Base-by-base conservation (phyloP, 1,284 basidiomycete species). In the Dichomitus squalens region DNA sequence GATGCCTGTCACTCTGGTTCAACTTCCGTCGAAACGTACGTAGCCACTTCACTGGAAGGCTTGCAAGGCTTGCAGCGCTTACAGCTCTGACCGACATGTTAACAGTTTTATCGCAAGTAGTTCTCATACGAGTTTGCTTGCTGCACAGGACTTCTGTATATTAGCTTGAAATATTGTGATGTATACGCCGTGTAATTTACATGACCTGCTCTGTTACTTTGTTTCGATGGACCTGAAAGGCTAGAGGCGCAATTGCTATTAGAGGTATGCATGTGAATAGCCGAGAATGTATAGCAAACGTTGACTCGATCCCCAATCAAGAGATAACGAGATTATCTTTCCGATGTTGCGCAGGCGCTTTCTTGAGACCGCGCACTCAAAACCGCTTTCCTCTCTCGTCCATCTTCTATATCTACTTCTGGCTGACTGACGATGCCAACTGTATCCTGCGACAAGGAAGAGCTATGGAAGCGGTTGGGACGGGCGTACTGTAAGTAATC, bases 401-500 rank as follows among this genome's bases (percentile, higher is more conserved):
- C 25, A 18, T 40, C 38, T 29, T 36, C 20, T n/a, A n/a, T n/a
- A 21, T 21, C 35, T 34, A 18, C 11, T 9, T n/a, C 14, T 33
- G 23, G 27, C 16, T 34, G 3, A 29, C 18, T 29, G 11, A 40
- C 66, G 43, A 96, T 96, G 96, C 96, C 96, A 62, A 99, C 97
- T 61, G 85, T 99, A 71, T 81, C 92, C 39, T 94, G 98, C 55
- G 93, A 98, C 80, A 98, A 98, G 76, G 93, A 87, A 59, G 93
- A 96, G 73, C 89, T 99, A 57, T 98, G 92, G 84, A 82, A 89
- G 66, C 81, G 93, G 54, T 87, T 99, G 21, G 96, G 90, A 33
- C 83, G 83, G 66, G 82, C 86, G 69, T 99, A 94, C 77, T 87
- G 94, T 95, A 68, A 57, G 56, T 70, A 80, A 78, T 9, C 41